phyloP scores from a whole-genome alignment of 2,329 filamentous ascomycete species.

The Orbilia quercus region DNA sequence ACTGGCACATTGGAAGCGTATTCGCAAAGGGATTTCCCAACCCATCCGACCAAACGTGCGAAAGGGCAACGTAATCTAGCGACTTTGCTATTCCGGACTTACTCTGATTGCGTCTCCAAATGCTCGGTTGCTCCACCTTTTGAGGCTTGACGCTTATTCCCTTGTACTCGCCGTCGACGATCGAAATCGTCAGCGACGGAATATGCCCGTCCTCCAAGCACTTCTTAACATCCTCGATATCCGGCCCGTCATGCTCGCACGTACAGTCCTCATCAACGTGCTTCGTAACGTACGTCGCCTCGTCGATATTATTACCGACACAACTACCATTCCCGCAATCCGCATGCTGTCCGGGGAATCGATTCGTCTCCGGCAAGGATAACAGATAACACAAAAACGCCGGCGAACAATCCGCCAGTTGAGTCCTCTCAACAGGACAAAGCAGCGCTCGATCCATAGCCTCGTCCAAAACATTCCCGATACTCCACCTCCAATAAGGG shows the following conservation, averaged over 20 bases:
- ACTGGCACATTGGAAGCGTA: constrained; percentile 55
- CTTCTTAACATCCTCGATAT: constrained; percentile 49
- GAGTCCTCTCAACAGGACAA: constrained; percentile 41
- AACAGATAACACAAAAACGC: constrained; percentile 49
- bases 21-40: constrained; percentile 57
- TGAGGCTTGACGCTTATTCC: constrained; percentile 44
- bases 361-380: constrained; percentile 39
- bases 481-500: constrained; percentile 29
- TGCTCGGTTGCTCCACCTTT: constrained; percentile 34
- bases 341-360: constrained; percentile 30
- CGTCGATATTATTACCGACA: constrained; percentile 53
- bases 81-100: constrained; percentile 46
- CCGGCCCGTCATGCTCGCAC: constrained; percentile 45
- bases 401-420: constrained; percentile 17
- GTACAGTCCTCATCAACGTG: constrained; percentile 33
- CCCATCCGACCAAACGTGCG: constrained; percentile 58
- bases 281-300: constrained; percentile 44
- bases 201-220: constrained; percentile 45
- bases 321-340: constrained; percentile 27
- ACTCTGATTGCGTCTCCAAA: constrained; percentile 36
- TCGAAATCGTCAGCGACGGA: constrained; percentile 35
- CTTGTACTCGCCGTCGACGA: constrained; percentile 40
- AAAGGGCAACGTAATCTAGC: constrained; percentile 57
- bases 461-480: constrained; percentile 25
- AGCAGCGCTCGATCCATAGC: constrained; percentile 50